A percentile compares a stretch with the other conserved stretches of the same genome.
Conservation (phyloP, 129 eudicot genomes). For the Flaveria trinervia region DNA sequence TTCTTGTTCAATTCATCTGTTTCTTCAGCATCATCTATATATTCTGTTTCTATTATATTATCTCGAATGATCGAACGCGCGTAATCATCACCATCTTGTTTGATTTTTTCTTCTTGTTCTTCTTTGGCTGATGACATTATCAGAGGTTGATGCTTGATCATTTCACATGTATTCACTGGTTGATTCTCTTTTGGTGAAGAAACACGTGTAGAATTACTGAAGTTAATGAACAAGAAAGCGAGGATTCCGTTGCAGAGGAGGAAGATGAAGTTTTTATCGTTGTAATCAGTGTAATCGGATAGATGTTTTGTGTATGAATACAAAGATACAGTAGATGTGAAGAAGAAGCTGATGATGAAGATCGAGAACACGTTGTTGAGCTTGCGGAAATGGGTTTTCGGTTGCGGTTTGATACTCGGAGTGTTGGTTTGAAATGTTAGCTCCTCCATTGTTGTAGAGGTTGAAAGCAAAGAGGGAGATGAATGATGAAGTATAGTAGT, state of each 20-base stretch:
- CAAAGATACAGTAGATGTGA: slow-evolving; percentile 20
- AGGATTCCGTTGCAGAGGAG: slow-evolving; percentile 70
- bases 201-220: slow-evolving; percentile 22
- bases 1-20: slow-evolving; percentile 46
- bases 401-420: slow-evolving; percentile 2
- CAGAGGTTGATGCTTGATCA: not conserved
- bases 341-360: slow-evolving; percentile 34
- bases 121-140: not conserved
- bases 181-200: slow-evolving; percentile 22
- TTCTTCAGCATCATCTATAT: slow-evolving; percentile 1
- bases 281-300: slow-evolving; percentile 33
- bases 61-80: not conserved
- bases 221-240: slow-evolving; percentile 41
- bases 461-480: not conserved
- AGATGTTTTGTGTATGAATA: slow-evolving; percentile 31
- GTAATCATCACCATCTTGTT: slow-evolving; percentile 1
- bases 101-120: slow-evolving; percentile 1
- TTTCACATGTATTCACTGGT: not conserved
- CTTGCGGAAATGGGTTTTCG: slow-evolving; percentile 19
- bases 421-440: not conserved
- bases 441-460: slow-evolving; percentile 3
- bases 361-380: slow-evolving; percentile 30
- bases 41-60: not conserved
- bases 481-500: not conserved
- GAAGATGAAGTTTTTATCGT: slow-evolving; percentile 64